Conservation (phyloP, 352 stramenopile genomes). For the Phytophthora melonis region DNA sequence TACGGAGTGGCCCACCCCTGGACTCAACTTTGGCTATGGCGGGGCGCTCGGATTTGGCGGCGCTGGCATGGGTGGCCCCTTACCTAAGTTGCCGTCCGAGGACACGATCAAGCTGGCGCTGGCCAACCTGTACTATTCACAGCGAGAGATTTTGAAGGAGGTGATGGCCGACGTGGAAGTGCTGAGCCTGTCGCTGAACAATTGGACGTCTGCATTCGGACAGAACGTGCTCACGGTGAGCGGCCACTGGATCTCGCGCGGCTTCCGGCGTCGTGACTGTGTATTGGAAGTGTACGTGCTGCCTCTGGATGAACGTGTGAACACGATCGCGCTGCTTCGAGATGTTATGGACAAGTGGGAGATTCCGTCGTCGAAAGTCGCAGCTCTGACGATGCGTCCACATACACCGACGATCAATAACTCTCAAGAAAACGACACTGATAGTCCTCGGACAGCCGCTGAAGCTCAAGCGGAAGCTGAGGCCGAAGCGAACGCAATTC, state of each 20-base stretch:
- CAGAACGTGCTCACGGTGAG: constrained; percentile 85
- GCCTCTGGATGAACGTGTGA: constrained; percentile 77
- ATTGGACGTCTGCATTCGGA: constrained; percentile 82
- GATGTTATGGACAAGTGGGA: constrained; percentile 89
- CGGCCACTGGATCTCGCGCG: constrained; percentile 81
- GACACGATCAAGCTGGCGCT: constrained; percentile 78
- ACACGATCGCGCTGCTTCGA: constrained; percentile 78
- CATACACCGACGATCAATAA: constrained; percentile 33
- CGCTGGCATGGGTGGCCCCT: constrained; percentile 21
- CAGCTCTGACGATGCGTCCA: constrained; percentile 74
- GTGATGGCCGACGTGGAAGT: constrained; percentile 80
- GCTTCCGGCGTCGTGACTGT: constrained; percentile 78
- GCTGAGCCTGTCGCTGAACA: constrained; percentile 80
- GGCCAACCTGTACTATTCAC: constrained; percentile 82
- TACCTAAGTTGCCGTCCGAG: constrained; percentile 62
- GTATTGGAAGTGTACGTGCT: constrained; percentile 83
- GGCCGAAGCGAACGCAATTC: constrained; percentile 50
- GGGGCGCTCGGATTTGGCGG: constrained; percentile 26
- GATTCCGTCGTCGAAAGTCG: constrained; percentile 75
- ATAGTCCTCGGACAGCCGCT: constrained; percentile 30
- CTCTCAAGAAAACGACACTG: constrained; percentile 27
- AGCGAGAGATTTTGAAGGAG: constrained; percentile 84
- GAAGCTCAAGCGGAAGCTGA: constrained; percentile 35
- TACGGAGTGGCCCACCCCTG: constrained; percentile 36
- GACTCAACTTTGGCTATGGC: constrained; percentile 37